These are phyloP conservation scores for Porogramme epimiltina DNA, from an alignment of 1,284 basidiomycete genomes.

Conservation along the genomic window DNA sequence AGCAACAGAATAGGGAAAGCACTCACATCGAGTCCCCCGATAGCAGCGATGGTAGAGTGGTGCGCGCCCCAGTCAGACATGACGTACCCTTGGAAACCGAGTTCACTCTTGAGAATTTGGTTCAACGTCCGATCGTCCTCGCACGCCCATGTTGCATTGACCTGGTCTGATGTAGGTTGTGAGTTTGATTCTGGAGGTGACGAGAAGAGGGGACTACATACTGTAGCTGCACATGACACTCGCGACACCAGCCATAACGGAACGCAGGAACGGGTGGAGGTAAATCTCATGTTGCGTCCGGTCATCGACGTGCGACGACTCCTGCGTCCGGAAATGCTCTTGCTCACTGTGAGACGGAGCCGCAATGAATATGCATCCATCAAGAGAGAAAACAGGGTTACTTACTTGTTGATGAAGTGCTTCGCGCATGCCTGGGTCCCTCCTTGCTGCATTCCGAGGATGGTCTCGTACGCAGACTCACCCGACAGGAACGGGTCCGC, in stretches of 20 bases:
- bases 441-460: slow-evolving; percentile 71
- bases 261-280: slow-evolving; percentile 70
- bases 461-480: slow-evolving; percentile 73
- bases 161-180: slow-evolving; percentile 41
- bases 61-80: slow-evolving; percentile 73
- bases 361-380: too few relatives aligned
- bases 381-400: too few relatives aligned
- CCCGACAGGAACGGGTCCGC: slow-evolving; percentile 77
- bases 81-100: slow-evolving; percentile 78
- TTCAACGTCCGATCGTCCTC: slow-evolving; percentile 79
- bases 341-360: too few relatives aligned
- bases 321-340: too few relatives aligned
- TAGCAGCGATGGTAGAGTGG: slow-evolving; percentile 56
- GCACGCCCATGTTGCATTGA: slow-evolving; percentile 82
- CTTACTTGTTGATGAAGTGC: too few relatives aligned
- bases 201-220: slow-evolving; percentile 33
- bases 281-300: slow-evolving; percentile 60
- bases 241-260: slow-evolving; percentile 74
- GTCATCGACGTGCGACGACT: too few relatives aligned
- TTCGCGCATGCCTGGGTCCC: slow-evolving; percentile 83
- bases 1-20: background rate
- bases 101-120: slow-evolving; percentile 77
- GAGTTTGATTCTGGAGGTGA: too few relatives aligned
- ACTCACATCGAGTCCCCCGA: slow-evolving; percentile 69
- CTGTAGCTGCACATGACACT: slow-evolving; percentile 80